Evolutionary conservation across 139 green algal species (phyloP).

Genomic region (Chlamydomonas urium): DNA sequence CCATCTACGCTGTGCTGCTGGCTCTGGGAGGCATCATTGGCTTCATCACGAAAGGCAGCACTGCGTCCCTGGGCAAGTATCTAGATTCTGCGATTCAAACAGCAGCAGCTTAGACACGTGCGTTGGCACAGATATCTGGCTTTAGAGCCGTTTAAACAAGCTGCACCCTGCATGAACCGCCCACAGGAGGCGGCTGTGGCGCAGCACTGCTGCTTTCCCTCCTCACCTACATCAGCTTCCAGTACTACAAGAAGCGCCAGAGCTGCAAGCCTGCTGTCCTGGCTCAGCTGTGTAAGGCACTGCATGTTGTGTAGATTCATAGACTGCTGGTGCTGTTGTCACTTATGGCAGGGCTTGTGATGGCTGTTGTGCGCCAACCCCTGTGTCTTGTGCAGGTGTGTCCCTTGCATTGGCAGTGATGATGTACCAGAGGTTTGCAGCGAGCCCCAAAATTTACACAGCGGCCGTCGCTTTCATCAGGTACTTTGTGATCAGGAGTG

Average conservation of each 20-base stretch:
- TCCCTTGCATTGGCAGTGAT: not conserved
- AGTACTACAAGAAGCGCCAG: slow-evolving; percentile 10
- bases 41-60: not conserved
- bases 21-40: slow-evolving; percentile 2
- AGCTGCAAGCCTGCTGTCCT: slow-evolving; percentile 9
- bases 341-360: not conserved
- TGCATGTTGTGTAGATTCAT: not conserved
- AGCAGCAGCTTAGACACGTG: too few relatives aligned
- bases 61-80: not conserved
- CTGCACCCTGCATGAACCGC: too few relatives aligned
- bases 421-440: slow-evolving; percentile 2
- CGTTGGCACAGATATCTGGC: too few relatives aligned
- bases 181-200: not conserved
- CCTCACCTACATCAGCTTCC: slow-evolving; percentile 11
- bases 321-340: not conserved
- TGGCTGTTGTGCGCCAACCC: not conserved
- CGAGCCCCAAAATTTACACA: not conserved
- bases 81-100: too few relatives aligned
- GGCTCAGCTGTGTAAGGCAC: not conserved
- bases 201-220: not conserved
- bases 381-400: not conserved
- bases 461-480: not conserved
- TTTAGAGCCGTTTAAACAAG: too few relatives aligned
- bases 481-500: not conserved
- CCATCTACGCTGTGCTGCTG: not conserved